Base-by-base conservation (phyloP, 345 rosid genomes). In the Zanthoxylum bungeanum region DNA sequence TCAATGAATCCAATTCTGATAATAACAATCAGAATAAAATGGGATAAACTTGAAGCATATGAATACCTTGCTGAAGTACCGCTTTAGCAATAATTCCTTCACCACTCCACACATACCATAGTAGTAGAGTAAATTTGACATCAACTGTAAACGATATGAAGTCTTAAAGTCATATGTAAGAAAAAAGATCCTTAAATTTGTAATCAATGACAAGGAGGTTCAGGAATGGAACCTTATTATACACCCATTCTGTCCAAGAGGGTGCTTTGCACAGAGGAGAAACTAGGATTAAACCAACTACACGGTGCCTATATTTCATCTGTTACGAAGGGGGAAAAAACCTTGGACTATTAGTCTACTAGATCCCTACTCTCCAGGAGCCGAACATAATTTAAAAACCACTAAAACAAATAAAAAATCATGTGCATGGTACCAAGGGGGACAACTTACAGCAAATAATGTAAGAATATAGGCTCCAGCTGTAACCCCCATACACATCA, bases 401-500 rank as follows among this genome's bases (percentile, higher is more conserved):
- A 14, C 11, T 2, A 69, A 50, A 52, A 31, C 11, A 22, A 3
- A 17, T n/a, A 52, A 42, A 39, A 6, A 50, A 69, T 34, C 40
- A 33, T 39, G 66, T 9, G 47, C 19, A 44, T 16, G 8, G 74
- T 44, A 51, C 58, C 36, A 59, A 60, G 68, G 66, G 65, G 71
- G 31, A 67, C 73, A 72, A 72, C 96, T 82, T 81, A 96, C 99
- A 64, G 99, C 96, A 80, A 96, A 96, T 39, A 91, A 72, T 49
- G 98, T 88, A 73, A 96, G 89, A 81, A 93, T 77, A 78, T 96
- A 93, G 22, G 99, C 99, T 80, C 99, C 99, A 34, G 97, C 96
- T 52, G 95, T 89, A 73, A 93, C 98, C 65, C 99, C 99, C 96
- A 96, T 84, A 72, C 99, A 96, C 98, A 93, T 93, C 33, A 96